Base-by-base conservation (phyloP, 345 rosid genomes). In the Gossypium arboreum region DNA sequence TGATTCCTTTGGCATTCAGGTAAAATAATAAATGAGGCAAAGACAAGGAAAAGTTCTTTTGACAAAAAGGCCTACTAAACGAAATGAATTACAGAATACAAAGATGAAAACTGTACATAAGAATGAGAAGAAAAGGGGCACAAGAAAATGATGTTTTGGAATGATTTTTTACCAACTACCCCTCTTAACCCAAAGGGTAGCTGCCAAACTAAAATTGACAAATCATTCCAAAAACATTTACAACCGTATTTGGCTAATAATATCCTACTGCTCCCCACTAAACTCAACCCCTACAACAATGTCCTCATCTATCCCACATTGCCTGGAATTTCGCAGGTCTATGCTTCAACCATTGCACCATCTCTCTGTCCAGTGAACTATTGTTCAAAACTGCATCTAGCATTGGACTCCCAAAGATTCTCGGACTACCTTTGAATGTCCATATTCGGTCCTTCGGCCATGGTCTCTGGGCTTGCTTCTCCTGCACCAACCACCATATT, bases 401-500 rank as follows among this genome's bases (percentile, higher is more conserved):
- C 99, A 93, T 95, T 12, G 99, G 99, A 85, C 98, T 93, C 61
- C 98, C 99, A 39, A 87, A 79, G 43, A 93, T 83, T 75, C 84
- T 81, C 0, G 88, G 90, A 16, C 71, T 25, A 57, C 75, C 79
- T 82, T 88, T 91, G 79, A 93, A 95, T 22, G 90, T 83, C 99
- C 99, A 95, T 81, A 93, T 93, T 73, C 87, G 90, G 75, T 95
- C 97, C 86, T 87, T 90, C 7, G 98, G 97, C 99, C 99, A 95
- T 2, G 97, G 86, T 84, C 82, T 90, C 81, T 95, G 98, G 0
- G 92, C 87, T 71, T 86, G 95, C 80, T 91, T 95, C 73, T 85
- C 94, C 99, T 95, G 90, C 34, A 80, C 22, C 64, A 73, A 64
- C 0, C 12, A 51, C 13, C 13, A 56, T n/a, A 50, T 17, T 7